Conservation (phyloP, 108 stramenopile genomes). For the Mediolabrus comicus region DNA sequence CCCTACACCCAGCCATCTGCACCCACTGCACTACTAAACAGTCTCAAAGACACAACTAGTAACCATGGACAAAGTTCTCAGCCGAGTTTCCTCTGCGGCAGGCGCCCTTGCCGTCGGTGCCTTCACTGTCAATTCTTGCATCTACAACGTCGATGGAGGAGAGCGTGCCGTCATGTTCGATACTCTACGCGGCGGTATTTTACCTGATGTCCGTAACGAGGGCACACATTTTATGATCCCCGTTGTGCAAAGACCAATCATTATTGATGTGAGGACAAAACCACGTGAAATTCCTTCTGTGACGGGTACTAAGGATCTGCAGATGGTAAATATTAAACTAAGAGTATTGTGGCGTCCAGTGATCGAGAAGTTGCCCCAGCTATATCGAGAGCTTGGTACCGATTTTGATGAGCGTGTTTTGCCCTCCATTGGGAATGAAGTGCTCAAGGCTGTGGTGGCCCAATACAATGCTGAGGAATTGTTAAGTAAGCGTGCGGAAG, state of each 20-base stretch:
- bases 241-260: conserved; percentile 87
- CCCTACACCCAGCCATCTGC: not conserved
- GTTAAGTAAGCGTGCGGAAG: conserved; percentile 96
- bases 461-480: conserved; percentile 99
- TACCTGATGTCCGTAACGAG: conserved; percentile 87
- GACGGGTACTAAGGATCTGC: conserved; percentile 99
- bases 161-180: conserved; percentile 99
- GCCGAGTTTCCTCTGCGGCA: conserved; percentile 56
- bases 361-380: conserved; percentile 85
- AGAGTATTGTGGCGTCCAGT: conserved; percentile 97
- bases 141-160: conserved; percentile 98
- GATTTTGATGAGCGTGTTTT: conserved; percentile 99
- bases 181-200: conserved; percentile 92
- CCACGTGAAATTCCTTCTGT: conserved; percentile 95
- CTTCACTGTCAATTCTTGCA: conserved; percentile 80
- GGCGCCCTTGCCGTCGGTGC: conserved; percentile 78
- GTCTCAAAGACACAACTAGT: not conserved
- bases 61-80: conserved; percentile 59
- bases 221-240: conserved; percentile 95
- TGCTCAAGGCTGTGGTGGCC: conserved; percentile 98
- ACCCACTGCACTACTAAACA: not conserved
- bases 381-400: conserved; percentile 93
- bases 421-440: conserved; percentile 98
- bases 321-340: conserved; percentile 99
- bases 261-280: conserved; percentile 95